These are phyloP conservation scores for Aquilaria sinensis DNA, from an alignment of 345 rosid species.

Conservation along the genomic window DNA sequence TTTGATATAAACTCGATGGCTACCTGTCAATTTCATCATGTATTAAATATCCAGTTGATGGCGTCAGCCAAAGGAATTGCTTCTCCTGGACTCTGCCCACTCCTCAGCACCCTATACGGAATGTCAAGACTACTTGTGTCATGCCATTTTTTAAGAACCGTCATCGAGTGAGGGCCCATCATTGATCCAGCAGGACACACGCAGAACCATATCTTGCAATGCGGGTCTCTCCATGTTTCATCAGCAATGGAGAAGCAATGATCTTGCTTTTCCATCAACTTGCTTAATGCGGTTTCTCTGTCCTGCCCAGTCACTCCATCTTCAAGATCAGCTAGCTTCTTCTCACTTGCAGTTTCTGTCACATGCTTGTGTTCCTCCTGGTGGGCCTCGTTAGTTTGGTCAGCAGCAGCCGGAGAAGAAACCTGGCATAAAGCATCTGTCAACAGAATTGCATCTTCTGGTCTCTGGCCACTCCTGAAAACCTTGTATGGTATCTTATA, in stretches of 20 bases:
- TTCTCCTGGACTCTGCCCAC: slow-evolving; percentile 15
- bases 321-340: too few species aligned
- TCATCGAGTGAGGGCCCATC: slow-evolving; percentile 17
- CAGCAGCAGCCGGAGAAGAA: background rate
- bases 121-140: background rate
- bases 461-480: slow-evolving; percentile 16
- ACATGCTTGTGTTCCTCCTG: background rate
- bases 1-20: too few species aligned
- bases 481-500: slow-evolving; percentile 6
- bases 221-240: background rate
- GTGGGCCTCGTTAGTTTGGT: background rate
- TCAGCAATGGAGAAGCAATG: background rate
- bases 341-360: background rate
- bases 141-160: slow-evolving; percentile 18
- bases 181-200: slow-evolving; percentile 6
- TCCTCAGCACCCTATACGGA: slow-evolving; percentile 14
- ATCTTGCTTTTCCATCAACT: slow-evolving; percentile 9
- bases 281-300: slow-evolving; percentile 6
- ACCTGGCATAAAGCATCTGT: slow-evolving; percentile 2
- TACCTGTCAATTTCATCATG: too few species aligned
- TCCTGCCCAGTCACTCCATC: background rate
- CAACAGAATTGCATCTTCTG: slow-evolving; percentile 17
- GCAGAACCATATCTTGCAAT: slow-evolving; percentile 7
- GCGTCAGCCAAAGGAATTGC: slow-evolving; percentile 16
- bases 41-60: background rate